phyloP scores from a whole-genome alignment of 1,284 basidiomycete genomes.

The Vanrija pseudolonga region DNA sequence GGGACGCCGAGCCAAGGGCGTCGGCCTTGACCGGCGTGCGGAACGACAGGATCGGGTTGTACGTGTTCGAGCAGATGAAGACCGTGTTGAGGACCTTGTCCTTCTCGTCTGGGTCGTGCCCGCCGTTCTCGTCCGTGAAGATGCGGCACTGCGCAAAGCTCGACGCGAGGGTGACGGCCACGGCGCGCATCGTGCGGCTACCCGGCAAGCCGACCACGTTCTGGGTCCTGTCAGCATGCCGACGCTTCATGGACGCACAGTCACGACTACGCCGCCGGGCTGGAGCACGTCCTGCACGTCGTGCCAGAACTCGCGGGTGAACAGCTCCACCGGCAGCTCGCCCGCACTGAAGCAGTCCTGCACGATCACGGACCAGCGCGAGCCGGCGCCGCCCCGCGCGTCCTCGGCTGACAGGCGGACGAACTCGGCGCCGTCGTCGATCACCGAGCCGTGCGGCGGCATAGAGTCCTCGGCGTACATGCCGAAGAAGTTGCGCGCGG shows the following conservation, averaged over 20 bases:
- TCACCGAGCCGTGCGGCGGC: conserved; percentile 54
- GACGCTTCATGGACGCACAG: conserved; percentile 56
- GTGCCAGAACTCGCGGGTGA: conserved; percentile 75
- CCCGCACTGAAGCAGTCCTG: conserved; percentile 93
- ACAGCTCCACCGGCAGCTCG: conserved; percentile 73
- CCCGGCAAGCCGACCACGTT: conserved; percentile 68
- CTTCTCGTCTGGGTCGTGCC: conserved; percentile 51
- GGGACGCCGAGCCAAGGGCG: conserved; percentile 30
- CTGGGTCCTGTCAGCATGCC: conserved; percentile 51
- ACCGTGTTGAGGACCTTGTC: conserved; percentile 59
- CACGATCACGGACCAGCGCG: conserved; percentile 68
- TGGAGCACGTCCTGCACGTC: conserved; percentile 63
- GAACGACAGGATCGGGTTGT: conserved; percentile 61
- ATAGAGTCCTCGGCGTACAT: conserved; percentile 52
- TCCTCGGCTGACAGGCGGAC: conserved; percentile 51
- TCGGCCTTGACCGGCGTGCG: conserved; percentile 52
- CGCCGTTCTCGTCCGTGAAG: conserved; percentile 62
- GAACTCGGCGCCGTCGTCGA: conserved; percentile 72
- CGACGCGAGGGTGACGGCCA: conserved; percentile 64
- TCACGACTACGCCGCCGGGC: conserved; percentile 69
- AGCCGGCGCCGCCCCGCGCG: background rate
- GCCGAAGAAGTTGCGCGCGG: conserved; percentile 71
- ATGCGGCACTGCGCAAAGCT: conserved; percentile 71
- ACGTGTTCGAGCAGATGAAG: conserved; percentile 31
- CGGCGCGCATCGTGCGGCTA: conserved; percentile 62